A percentile compares a stretch with the other conserved stretches of the same genome.
Evolutionary conservation across 83 land plant genomes (phyloP).

Genomic region (Thuja plicata): DNA sequence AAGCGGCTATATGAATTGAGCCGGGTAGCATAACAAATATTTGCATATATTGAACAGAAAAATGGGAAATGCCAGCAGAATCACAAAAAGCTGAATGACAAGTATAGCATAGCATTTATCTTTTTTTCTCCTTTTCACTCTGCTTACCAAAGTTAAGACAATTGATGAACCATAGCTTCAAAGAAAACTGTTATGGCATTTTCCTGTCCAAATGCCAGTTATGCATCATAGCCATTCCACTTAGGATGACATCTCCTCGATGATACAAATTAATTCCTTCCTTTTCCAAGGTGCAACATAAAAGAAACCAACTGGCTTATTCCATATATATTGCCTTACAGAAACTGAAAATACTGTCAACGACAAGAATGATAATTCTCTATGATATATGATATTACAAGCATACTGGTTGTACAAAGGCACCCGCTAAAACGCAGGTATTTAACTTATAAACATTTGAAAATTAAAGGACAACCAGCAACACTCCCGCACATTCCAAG

Average conservation of each 20-base stretch:
- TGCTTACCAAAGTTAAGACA: not conserved
- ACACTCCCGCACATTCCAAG: slow-evolving; percentile 8
- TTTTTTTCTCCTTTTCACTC: not conserved
- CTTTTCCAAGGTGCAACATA: slow-evolving; percentile 3
- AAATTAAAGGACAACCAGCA: slow-evolving; percentile 9
- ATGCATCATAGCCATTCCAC: not conserved
- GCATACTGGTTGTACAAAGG: slow-evolving; percentile 15
- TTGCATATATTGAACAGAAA: not conserved
- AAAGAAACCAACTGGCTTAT: not conserved
- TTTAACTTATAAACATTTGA: slow-evolving; percentile 4
- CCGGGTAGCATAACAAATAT: slow-evolving; percentile 1
- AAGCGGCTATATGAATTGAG: not conserved
- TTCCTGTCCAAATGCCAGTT: not conserved
- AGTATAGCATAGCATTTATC: not conserved
- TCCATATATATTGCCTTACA: not conserved
- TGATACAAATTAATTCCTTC: not conserved
- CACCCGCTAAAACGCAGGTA: not conserved
- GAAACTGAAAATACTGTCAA: not conserved
- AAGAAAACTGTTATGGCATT: not conserved
- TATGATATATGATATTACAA: slow-evolving; percentile 13
- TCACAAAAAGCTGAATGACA: not conserved
- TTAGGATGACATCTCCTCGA: not conserved
- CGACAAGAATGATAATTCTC: slow-evolving; percentile 8
- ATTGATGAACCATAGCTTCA: slow-evolving; percentile 4
- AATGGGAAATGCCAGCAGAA: not conserved